Evolutionary conservation across 805 yeast genomes (phyloP).

Genomic region (Schizosaccharomyces cryophilus): DNA sequence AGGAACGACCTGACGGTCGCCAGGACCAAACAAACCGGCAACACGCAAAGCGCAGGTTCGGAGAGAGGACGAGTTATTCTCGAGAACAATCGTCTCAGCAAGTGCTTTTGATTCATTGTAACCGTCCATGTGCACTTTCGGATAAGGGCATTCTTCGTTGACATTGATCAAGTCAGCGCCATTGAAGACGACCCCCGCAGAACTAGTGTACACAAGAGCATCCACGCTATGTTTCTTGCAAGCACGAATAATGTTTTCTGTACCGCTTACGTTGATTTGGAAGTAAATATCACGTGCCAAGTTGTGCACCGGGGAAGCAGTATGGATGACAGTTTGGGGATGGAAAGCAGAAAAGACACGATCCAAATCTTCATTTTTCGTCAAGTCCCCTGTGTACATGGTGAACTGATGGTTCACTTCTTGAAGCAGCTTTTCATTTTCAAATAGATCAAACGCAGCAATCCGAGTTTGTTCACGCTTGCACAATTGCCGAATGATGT

Average conservation of each 20-base stretch:
- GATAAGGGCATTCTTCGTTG: slow-evolving; percentile 84
- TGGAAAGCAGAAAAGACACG: slow-evolving; percentile 31
- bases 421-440: background rate
- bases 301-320: slow-evolving; percentile 94
- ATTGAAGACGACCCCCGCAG: slow-evolving; percentile 91
- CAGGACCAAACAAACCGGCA: slow-evolving; percentile 97
- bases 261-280: slow-evolving; percentile 79
- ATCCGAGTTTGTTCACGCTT: background rate
- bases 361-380: slow-evolving; percentile 33
- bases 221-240: slow-evolving; percentile 26
- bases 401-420: slow-evolving; percentile 17
- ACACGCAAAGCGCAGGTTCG: slow-evolving; percentile 77
- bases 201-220: slow-evolving; percentile 78
- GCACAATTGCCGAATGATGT: slow-evolving; percentile 12
- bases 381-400: slow-evolving; percentile 62
- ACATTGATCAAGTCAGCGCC: slow-evolving; percentile 86
- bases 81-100: slow-evolving; percentile 63
- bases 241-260: slow-evolving; percentile 43
- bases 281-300: slow-evolving; percentile 56
- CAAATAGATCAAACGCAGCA: background rate
- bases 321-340: slow-evolving; percentile 68
- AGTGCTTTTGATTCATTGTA: slow-evolving; percentile 84
- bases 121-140: slow-evolving; percentile 80
- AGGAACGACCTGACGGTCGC: slow-evolving; percentile 90
- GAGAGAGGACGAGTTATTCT: slow-evolving; percentile 35